Base-by-base conservation (phyloP, 2,329 filamentous ascomycete genomes). In the Teratosphaeria nubilosa region DNA sequence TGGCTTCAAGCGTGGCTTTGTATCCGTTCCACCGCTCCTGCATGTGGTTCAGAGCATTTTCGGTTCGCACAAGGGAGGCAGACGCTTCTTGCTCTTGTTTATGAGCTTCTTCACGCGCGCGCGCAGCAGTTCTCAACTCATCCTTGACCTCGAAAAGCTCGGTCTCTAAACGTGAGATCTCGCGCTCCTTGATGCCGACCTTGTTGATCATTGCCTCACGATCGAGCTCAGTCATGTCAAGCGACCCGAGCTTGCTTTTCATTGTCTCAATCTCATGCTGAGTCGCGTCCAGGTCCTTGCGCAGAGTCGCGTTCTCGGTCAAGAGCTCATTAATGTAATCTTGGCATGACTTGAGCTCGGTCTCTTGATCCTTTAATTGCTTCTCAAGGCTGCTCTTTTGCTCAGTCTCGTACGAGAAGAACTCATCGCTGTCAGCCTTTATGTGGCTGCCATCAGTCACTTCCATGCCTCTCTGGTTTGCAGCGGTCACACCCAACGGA, bases 391-490 rank as follows among this genome's bases (percentile, higher is more conserved):
- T 55, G 22, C 55, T 52, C 51, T 61, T 57, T 52, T 61, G 50
- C 73, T 97, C 92, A 55, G 87, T 86, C 59, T 97, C 91, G 66
- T 91, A 95, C 0, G 91, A 96, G 74, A 96, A 96, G 73, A 96
- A 87, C 54, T 95, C 89, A 63, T 91, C 88, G 25, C 73, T 76
- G 62, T 73, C 71, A 9, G 51, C 14, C 20, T 45, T 52, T 34
- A 52, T 10, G 30, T 54, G 51, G 54, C 22, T 48, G n/a, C 31
- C 13, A 45, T 27, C 51, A 9, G 30, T 3, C 24, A 16, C 51
- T 37, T 48, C 24, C 2, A 60, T 56, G n/a, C 57, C 41, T 25
- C 60, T 48, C 14, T 53, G 51, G 5, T 58, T 31, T 30, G 37
- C 31, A 10, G 57, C 32, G 22, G 58, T 61, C 53, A 41, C 61